Evolutionary conservation across 306 rosid genomes (phyloP), one percentile per base, ranked within the genome.

Genomic region (Carpinus fangiana): DNA sequence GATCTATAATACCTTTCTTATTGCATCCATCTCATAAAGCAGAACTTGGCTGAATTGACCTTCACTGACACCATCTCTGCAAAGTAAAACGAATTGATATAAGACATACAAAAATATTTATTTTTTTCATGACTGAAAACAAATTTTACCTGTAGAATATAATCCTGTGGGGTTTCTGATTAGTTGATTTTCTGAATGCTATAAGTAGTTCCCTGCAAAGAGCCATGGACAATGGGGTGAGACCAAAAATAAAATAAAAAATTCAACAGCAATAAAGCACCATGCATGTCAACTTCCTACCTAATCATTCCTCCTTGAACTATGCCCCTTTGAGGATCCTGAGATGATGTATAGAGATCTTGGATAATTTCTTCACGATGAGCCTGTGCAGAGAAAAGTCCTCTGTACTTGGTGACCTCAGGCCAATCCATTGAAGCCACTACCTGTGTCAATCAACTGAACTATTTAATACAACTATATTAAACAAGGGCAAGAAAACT

Each of bases 391-490:
- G 99, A 91, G 18, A 90, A 80, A n/a, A 93, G 7, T 31, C 90
- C 98, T 45, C 86, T 82, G 50, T 95, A 95, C 73, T 76, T 91
- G 0, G 93, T 86, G 1, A 91, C 76, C 47, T 77, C 79, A 0
- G 99, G 99, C 99, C 99, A 95, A 79, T 95, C 99, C 93, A 90
- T 90, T 1, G 98, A 95, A 4, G 93, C 99, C 54, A 95, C 99
- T 0, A 95, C 98, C 98, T 92, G 74, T 23, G 41, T 36, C 16
- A 55, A 11, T 23, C 26, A 59, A 38, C 14, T 51, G 46, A 61
- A 75, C 26, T 47, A 43, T 61, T 31, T 8, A 65, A 9, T 31
- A 79, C 11, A 18, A 53, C 9, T 8, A 43, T 0, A 0, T 16
- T 12, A 69, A 8, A 20, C 41, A 13, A 3, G 0, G 5, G 8